Evolutionary conservation across 345 rosid species (phyloP), one percentile per base, ranked within the genome.

Genomic region (Populus simonii): DNA sequence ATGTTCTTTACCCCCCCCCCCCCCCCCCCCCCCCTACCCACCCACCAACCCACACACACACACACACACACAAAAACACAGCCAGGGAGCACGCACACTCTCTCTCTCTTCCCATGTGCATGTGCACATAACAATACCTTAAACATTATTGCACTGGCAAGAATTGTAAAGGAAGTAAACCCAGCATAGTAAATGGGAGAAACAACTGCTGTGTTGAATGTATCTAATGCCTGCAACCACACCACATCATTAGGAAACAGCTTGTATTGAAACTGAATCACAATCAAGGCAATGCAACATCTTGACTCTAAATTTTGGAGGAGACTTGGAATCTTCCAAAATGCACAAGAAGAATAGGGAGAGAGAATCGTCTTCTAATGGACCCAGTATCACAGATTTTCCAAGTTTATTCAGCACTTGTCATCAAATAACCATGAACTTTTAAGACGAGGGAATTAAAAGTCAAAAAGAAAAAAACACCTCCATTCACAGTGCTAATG

Each of bases 131-230:
- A 35, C 22, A 23, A 71, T 91, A 92, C 96, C 96, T 92, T 90
- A 57, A 92, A 92, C 94, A 92, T 92, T 79, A 92, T 90, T 59
- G 90, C 96, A 76, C 96, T 92, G 22, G 96, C 93, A 17, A 92
- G 74, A 55, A 92, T 92, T 31, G 96, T 92, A 74, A 92, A 88
- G 27, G 96, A 85, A 15, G 96, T 92, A 80, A 90, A 92, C 90
- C 86, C 71, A 71, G 96, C 96, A 80, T 87, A 92, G 74, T 92
- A 92, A 35, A 90, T 90, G n/a, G 96, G 93, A 79, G 96, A 92
- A 80, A 92, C 96, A 69, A 89, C 69, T 27, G 94, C 85, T 7
- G 96, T 88, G 82, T 92, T 92, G 86, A 90, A 92, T 27, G 88
- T 89, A 81, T 92, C 96, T 86, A 92, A 74, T 62, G 96, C 96